phyloP scores from a whole-genome alignment of 305 asterid species.

The Fraxinus angustifolia region DNA sequence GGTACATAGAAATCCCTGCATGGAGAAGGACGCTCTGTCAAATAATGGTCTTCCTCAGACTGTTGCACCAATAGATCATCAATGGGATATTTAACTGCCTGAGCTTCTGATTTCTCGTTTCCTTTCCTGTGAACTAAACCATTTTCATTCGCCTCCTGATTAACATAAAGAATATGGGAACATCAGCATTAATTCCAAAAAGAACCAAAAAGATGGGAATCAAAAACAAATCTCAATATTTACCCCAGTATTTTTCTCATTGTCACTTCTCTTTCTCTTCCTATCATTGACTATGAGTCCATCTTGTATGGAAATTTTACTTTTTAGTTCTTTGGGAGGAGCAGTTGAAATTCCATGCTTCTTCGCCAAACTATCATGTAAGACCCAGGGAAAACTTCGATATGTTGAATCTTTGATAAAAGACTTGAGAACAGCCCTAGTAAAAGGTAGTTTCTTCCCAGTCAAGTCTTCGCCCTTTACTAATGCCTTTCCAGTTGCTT shows the following conservation, averaged over 20 bases:
- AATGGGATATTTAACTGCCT: constrained; percentile 62
- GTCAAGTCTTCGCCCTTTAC: constrained; percentile 58
- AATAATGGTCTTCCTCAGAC: constrained; percentile 56
- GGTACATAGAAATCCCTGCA: constrained; percentile 69
- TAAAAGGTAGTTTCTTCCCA: constrained; percentile 61
- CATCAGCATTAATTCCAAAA: constrained; percentile 14
- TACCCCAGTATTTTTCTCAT: constrained; percentile 46
- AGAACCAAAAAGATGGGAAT: constrained; percentile 17
- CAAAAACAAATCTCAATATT: constrained; percentile 6
- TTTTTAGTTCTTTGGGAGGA: constrained; percentile 60
- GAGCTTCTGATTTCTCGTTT: constrained; percentile 41
- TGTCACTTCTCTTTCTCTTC: constrained; percentile 75
- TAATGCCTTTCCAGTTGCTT: constrained; percentile 45
- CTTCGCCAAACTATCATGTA: constrained; percentile 75
- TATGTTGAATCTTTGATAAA: constrained; percentile 86
- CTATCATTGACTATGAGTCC: constrained; percentile 58
- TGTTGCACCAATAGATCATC: constrained; percentile 78
- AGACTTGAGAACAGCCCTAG: constrained; percentile 69
- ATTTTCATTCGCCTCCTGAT: constrained; percentile 43
- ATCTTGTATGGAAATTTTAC: constrained; percentile 44
- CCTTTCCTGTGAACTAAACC: constrained; percentile 18
- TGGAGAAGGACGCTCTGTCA: constrained; percentile 60
- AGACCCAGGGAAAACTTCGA: constrained; percentile 80
- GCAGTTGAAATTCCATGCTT: constrained; percentile 64
- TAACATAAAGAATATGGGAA: constrained; percentile 17